These are phyloP conservation scores for Heterobasidion parviporum DNA, from an alignment of 1,284 basidiomycete genomes.

Conservation along the genomic window DNA sequence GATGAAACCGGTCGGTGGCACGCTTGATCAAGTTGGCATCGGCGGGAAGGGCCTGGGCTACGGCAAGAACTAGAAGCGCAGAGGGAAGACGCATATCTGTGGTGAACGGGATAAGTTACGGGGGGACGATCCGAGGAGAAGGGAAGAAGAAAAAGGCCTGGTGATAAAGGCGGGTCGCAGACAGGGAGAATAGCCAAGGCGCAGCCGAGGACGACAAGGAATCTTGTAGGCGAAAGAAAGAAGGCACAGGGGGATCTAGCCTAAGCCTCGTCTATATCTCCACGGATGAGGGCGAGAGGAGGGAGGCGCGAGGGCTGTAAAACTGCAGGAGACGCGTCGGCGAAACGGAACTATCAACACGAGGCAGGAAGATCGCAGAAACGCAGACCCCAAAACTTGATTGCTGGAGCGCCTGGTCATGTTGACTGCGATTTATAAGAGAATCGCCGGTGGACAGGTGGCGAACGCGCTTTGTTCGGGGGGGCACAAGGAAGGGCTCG, in stretches of 20 bases:
- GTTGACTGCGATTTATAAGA: too few relatives aligned
- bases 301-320: slow-evolving; percentile 3
- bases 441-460: too few relatives aligned
- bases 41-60: slow-evolving; percentile 26
- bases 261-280: background rate
- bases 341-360: slow-evolving; percentile 4
- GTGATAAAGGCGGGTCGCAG: background rate
- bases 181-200: background rate
- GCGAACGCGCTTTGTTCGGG: background rate
- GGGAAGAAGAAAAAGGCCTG: slow-evolving; percentile 1
- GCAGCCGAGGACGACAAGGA: too few relatives aligned
- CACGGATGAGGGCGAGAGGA: background rate
- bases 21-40: slow-evolving; percentile 23
- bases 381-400: too few relatives aligned
- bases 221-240: too few relatives aligned
- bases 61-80: slow-evolving; percentile 26
- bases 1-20: slow-evolving; percentile 27
- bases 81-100: slow-evolving; percentile 13
- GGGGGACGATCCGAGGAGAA: slow-evolving; percentile 1
- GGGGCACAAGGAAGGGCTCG: background rate
- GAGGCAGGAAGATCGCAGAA: slow-evolving; percentile 6
- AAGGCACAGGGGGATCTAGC: background rate
- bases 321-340: slow-evolving; percentile 1
- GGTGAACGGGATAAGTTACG: slow-evolving; percentile 3
- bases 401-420: too few relatives aligned